Percentiles rank a stretch among this genome's conserved stretches.
Conservation (phyloP, 1,284 basidiomycete genomes). For the Hymenochaete sp. region DNA sequence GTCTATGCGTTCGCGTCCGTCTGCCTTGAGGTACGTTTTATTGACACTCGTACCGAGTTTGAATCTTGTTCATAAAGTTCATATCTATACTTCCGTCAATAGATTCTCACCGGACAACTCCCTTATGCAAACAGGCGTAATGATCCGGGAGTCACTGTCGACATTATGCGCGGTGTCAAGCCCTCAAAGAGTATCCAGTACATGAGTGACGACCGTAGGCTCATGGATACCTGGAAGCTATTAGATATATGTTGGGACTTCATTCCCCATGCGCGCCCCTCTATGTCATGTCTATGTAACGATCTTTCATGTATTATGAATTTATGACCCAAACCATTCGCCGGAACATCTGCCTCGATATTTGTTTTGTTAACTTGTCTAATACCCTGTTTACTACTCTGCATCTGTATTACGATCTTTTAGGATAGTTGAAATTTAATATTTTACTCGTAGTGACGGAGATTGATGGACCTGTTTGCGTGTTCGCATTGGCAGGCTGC, state of each 20-base stretch:
- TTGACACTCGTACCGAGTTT: background rate
- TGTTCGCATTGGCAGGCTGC: no score
- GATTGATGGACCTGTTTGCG: no score
- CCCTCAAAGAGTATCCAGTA: slow-evolving; percentile 29
- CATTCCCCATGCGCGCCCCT: slow-evolving; percentile 10
- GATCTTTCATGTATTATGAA: no score
- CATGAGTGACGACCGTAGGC: slow-evolving; percentile 19
- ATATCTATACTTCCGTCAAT: background rate
- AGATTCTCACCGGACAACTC: slow-evolving; percentile 42
- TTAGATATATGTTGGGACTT: slow-evolving; percentile 38
- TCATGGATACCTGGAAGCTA: slow-evolving; percentile 31
- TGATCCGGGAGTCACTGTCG: slow-evolving; percentile 45
- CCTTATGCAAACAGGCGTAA: slow-evolving; percentile 45
- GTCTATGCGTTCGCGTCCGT: slow-evolving; percentile 50
- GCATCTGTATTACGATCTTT: no score
- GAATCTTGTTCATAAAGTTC: background rate
- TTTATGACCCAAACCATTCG: no score
- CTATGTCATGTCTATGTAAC: no score
- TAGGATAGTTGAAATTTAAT: no score
- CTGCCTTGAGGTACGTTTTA: slow-evolving; percentile 41
- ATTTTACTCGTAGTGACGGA: no score
- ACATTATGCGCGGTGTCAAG: slow-evolving; percentile 41
- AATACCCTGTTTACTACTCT: no score
- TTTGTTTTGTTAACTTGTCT: no score
- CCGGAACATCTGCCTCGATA: no score